Evolutionary conservation across 768 basidiomycete species (phyloP).

Genomic region (Tylopilus felleus): DNA sequence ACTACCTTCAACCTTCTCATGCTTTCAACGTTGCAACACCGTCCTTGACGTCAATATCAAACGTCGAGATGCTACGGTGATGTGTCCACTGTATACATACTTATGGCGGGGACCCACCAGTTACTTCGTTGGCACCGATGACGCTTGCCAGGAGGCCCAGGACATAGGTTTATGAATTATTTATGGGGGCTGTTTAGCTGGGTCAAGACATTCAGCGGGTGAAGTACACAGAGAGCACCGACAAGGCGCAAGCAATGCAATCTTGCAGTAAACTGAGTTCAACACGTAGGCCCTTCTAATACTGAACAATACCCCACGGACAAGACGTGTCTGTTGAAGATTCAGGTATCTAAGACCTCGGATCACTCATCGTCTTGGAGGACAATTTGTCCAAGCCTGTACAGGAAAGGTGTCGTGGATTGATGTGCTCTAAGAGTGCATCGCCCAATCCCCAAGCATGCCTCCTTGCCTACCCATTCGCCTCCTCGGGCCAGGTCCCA

Average conservation of each 20-base stretch:
- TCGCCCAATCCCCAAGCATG: constrained; percentile 53
- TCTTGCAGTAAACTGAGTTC: constrained; percentile 51
- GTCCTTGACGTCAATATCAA: constrained; percentile 39
- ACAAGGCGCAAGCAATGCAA: constrained; percentile 48
- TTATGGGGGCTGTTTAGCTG: constrained; percentile 44
- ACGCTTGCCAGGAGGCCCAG: constrained; percentile 46
- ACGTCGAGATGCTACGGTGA: neutral
- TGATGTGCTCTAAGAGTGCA: constrained; percentile 36
- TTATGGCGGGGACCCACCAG: too few species aligned
- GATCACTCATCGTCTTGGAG: neutral
- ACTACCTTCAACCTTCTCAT: too few species aligned
- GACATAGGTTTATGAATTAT: too few species aligned
- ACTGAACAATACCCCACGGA: neutral
- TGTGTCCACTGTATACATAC: constrained; percentile 22
- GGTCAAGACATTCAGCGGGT: constrained; percentile 46
- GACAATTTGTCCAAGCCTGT: neutral
- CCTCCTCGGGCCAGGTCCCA: constrained; percentile 47
- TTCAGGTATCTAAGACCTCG: neutral
- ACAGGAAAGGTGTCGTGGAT: neutral
- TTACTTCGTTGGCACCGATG: constrained; percentile 59
- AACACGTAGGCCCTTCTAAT: constrained; percentile 45
- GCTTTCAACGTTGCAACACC: constrained; percentile 58
- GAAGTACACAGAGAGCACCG: constrained; percentile 57
- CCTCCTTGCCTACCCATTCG: constrained; percentile 47
- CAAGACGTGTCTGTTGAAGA: neutral